Evolutionary conservation across 495 filamentous ascomycete species (phyloP), one percentile per base, ranked within the genome.

Genomic region (Neurospora sp.): DNA sequence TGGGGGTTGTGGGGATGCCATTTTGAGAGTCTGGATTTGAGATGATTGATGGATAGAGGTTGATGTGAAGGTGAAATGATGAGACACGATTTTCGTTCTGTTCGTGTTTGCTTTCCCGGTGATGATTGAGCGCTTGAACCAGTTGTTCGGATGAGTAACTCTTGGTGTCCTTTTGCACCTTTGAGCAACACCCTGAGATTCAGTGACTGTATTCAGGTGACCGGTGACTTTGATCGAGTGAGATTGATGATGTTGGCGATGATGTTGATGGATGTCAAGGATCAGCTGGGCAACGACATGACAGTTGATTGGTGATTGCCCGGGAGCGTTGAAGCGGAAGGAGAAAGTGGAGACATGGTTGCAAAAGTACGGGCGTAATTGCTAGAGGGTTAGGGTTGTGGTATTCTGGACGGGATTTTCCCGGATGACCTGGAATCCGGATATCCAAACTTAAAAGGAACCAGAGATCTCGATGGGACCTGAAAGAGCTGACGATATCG

Each of bases 1-100:
- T 59, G 48, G 20, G 22, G 75, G 22, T 37, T 73, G 70, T 35
- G 74, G 12, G 53, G 70, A 65, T 39, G 72, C 59, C 53, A 73
- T 71, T 68, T 70, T 72, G 40, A 4, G 38, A 20, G 9, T 20
- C 38, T 39, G 42, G 53, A 48, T 3, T 1, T 53, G 22, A 38
- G 6, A 1, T 35, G 27, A 35, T 35, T 0, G 0, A 59, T 53
- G 1, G 48, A 59, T 0, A 14, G 48, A 27, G 48, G 48, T 59
- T 59, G 20, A 27, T 22, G 1, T 59, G 10, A 59, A 59, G 3
- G 53, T 65, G 20, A 59, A 31, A 2, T 17, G 27, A 65, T 65
- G 53, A 65, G 1, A 35, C 31, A 4, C 14, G 27, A 3, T 31
- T 61, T 61, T 61, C 27, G 53, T 8, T 27, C 27, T 61, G 12